Evolutionary conservation across 305 asterid genomes (phyloP), one percentile per base, ranked within the genome.

Genomic region (Lippia alba): DNA sequence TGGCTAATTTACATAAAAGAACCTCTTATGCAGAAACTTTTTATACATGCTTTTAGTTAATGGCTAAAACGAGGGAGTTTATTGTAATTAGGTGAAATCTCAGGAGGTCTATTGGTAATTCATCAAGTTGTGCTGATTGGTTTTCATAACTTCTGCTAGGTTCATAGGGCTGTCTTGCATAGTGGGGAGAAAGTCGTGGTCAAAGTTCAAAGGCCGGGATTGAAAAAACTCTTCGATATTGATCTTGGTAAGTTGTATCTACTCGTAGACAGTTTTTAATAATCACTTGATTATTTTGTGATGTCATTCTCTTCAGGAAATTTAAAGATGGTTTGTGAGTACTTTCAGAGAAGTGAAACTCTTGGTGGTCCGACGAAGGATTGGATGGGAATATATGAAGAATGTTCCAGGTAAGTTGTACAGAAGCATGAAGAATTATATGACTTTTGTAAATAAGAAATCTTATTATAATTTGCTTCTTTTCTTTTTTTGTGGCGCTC

Each of bases 121-220:
- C 9, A 36, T 36, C 41, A 8, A 1, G 44, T 54, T 54, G 14
- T 69, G 71, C 73, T 83, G 79, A 24, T 24, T 24, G 16, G 30
- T 48, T 36, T 36, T 60, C 18, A 24, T 17, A 56, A 61, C 73
- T 72, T 12, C 53, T 74, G 56, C 61, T 81, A 91, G 97, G 97
- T 91, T 67, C 97, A 91, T 84, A 85, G 97, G 67, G 97, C 96
- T 19, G 74, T 89, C 78, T 83, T 91, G 85, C 91, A 91, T 75
- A 86, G 77, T 24, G 96, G 95, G 36, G 95, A 89, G 79, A 89
- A 57, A 69, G 97, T 89, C 15, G 96, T 85, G 50, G 84, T 91
- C 1, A 91, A 91, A 86, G 92, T 91, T 78, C 97, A 91, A 76
- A 80, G 96, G 75, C 97, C 97, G 16, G 96, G 97, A 39, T 69